phyloP scores from a whole-genome alignment of 805 yeast genomes.

The Metschnikowia borealis region DNA sequence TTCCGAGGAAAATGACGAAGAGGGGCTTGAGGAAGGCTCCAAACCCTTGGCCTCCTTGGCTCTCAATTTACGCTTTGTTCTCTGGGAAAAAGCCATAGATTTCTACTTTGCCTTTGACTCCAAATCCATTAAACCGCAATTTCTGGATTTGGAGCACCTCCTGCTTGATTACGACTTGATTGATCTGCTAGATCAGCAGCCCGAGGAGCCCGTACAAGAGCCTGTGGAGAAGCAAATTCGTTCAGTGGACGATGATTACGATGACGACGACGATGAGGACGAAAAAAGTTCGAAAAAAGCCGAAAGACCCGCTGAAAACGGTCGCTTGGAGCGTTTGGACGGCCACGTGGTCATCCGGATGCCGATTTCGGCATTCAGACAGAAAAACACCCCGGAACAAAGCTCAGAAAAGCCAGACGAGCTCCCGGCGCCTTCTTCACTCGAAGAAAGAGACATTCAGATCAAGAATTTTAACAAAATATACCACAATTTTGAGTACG shows the following conservation, averaged over 20 bases:
- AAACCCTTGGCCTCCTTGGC: conserved; percentile 41
- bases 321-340: conserved; percentile 20
- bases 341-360: conserved; percentile 31
- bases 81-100: conserved; percentile 71
- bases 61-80: conserved; percentile 58
- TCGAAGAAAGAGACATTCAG: conserved; percentile 41
- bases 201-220: not conserved
- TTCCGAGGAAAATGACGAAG: conserved; percentile 12
- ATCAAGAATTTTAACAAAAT: conserved; percentile 67
- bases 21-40: conserved; percentile 42
- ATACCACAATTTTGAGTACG: conserved; percentile 74
- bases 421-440: conserved; percentile 11
- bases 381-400: conserved; percentile 6
- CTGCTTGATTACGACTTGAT: conserved; percentile 34
- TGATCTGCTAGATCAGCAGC: conserved; percentile 19
- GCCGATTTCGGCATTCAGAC: conserved; percentile 27
- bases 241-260: conserved; percentile 18
- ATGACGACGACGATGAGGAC: conserved; percentile 20
- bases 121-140: conserved; percentile 6
- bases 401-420: conserved; percentile 10
- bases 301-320: conserved; percentile 14
- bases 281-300: conserved; percentile 12
- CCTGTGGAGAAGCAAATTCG: not conserved
- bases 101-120: conserved; percentile 28
- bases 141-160: conserved; percentile 26